phyloP scores from a whole-genome alignment of 192 early-diverging fungal genomes.

The Chytriomyces hyalinus region DNA sequence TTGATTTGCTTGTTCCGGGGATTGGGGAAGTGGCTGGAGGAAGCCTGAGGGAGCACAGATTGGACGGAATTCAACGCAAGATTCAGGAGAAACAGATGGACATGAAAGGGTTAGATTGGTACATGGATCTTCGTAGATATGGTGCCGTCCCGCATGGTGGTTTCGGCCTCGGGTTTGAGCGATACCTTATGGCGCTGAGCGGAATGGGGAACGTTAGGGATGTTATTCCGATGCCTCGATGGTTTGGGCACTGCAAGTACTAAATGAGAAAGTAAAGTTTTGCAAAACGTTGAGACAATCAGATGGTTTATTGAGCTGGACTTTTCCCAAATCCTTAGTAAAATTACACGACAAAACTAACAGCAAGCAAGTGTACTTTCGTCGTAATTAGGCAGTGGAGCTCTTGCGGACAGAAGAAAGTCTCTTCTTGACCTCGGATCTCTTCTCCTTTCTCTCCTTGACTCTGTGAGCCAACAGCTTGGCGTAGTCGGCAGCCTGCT shows the following conservation, averaged over 20 bases:
- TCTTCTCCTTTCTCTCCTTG: slow-evolving; percentile 94
- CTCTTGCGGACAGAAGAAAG: slow-evolving; percentile 70
- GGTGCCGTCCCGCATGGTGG: slow-evolving; percentile 88
- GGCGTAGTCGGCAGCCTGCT: slow-evolving; percentile 73
- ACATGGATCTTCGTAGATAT: slow-evolving; percentile 79
- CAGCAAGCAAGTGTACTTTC: too few relatives aligned
- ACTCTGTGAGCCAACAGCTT: slow-evolving; percentile 88
- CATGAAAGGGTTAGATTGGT: slow-evolving; percentile 80
- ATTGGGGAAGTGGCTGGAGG: slow-evolving; percentile 87
- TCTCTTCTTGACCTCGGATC: slow-evolving; percentile 71
- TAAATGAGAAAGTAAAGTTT: slow-evolving; percentile 23
- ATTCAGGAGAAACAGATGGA: slow-evolving; percentile 62
- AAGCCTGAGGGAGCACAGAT: slow-evolving; percentile 77
- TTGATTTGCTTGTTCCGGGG: slow-evolving; percentile 82
- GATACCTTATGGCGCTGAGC: slow-evolving; percentile 76
- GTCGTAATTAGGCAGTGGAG: slow-evolving; percentile 25
- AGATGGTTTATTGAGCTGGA: too few relatives aligned
- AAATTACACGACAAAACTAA: too few relatives aligned
- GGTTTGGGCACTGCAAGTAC: slow-evolving; percentile 57
- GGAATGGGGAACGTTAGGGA: slow-evolving; percentile 83
- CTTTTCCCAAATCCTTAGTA: too few relatives aligned
- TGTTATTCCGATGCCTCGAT: slow-evolving; percentile 63
- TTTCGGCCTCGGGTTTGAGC: slow-evolving; percentile 89
- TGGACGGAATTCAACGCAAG: slow-evolving; percentile 57
- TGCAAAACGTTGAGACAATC: too few relatives aligned